A percentile compares a stretch with the other conserved stretches of the same genome.
These are phyloP conservation scores for Aristolochia californica DNA, from an alignment of 164 flowering plant genomes.

Conservation along the genomic window DNA sequence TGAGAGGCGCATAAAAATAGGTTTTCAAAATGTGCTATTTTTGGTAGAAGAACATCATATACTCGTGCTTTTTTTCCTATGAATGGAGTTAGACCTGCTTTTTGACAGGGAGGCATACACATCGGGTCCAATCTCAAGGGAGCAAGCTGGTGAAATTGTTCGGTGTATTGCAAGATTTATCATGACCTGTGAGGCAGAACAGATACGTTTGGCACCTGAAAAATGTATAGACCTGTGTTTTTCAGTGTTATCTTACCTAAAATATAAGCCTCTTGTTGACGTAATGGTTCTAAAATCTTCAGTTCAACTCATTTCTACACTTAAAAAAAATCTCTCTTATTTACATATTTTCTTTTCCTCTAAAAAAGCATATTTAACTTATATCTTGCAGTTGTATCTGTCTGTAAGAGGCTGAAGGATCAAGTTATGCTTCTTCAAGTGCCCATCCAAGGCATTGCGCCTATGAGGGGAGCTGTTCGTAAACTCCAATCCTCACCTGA, in stretches of 20 bases:
- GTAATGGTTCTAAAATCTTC: no score
- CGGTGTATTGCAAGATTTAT: slow-evolving; percentile 44
- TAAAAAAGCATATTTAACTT: not conserved
- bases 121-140: slow-evolving; percentile 36
- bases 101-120: slow-evolving; percentile 58
- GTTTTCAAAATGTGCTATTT: no score
- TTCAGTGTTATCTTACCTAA: no score
- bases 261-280: no score
- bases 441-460: slow-evolving; percentile 80
- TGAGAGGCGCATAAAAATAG: no score
- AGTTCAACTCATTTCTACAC: no score
- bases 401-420: slow-evolving; percentile 72
- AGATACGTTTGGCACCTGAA: slow-evolving; percentile 69
- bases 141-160: slow-evolving; percentile 36
- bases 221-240: slow-evolving; percentile 42
- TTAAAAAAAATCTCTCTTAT: not conserved
- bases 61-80: no score
- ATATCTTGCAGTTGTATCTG: slow-evolving; percentile 47
- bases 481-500: slow-evolving; percentile 67
- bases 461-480: slow-evolving; percentile 60
- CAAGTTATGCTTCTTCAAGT: slow-evolving; percentile 46
- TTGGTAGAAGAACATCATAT: no score
- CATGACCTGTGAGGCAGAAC: slow-evolving; percentile 47
- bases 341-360: not conserved
- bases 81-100: not conserved